phyloP scores from a whole-genome alignment of 805 yeast species.

The Lipomyces kockii region DNA sequence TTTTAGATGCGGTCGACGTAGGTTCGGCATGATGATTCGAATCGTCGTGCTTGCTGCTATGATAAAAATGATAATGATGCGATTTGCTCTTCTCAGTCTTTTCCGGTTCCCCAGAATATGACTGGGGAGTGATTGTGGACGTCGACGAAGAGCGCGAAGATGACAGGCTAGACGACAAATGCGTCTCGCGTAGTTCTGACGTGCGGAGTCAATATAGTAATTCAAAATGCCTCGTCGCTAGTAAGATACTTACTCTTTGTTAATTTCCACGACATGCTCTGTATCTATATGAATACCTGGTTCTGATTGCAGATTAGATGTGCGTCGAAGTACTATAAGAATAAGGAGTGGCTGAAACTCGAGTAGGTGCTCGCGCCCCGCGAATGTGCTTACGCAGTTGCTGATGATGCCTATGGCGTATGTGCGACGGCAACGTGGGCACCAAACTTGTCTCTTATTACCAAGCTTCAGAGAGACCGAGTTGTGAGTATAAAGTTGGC shows the following conservation, averaged over 20 bases:
- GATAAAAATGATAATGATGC: constrained; percentile 26
- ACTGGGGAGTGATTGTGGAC: constrained; percentile 33
- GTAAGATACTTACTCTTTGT: constrained; percentile 48
- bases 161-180: constrained; percentile 42
- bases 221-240: not conserved
- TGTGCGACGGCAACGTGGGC: not conserved
- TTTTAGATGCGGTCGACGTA: constrained; percentile 6
- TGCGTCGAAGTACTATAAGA: not conserved
- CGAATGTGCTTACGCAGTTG: not conserved
- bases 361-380: not conserved
- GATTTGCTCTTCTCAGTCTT: constrained; percentile 14
- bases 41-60: constrained; percentile 25
- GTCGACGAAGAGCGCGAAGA: constrained; percentile 40
- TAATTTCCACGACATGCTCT: constrained; percentile 49
- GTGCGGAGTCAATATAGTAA: not conserved
- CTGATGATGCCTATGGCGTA: not conserved
- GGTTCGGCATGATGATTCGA: not conserved
- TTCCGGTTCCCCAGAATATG: constrained; percentile 14
- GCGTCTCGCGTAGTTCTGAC: constrained; percentile 50
- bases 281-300: not conserved
- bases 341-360: not conserved
- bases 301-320: not conserved
- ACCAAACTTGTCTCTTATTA: not conserved
- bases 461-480: no score
- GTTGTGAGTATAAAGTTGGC: not conserved